These are phyloP conservation scores for Peterozyma toletana DNA, from an alignment of 805 yeast species.

Conservation along the genomic window DNA sequence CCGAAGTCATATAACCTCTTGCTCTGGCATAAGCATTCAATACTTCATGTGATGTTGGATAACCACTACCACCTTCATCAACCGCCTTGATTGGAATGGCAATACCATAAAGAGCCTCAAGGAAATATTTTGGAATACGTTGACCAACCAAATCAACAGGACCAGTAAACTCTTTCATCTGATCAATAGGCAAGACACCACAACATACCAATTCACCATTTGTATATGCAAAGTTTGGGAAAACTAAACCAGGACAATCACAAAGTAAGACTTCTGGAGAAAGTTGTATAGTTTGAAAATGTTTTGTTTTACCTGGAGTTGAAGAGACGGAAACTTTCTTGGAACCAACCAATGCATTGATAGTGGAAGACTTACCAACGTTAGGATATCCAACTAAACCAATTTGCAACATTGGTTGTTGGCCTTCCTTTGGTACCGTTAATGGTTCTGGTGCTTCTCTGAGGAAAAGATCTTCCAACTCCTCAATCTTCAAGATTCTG, in stretches of 20 bases:
- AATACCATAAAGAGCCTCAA: slow-evolving; percentile 93
- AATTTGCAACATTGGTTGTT: slow-evolving; percentile 65
- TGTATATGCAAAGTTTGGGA: slow-evolving; percentile 95
- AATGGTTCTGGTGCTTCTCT: slow-evolving; percentile 69
- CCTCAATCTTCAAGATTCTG: slow-evolving; percentile 71
- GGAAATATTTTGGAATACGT: slow-evolving; percentile 78
- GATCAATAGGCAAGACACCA: slow-evolving; percentile 98
- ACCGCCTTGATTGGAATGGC: slow-evolving; percentile 67
- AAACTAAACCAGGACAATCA: slow-evolving; percentile 98
- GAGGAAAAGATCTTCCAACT: slow-evolving; percentile 75
- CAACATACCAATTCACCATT: slow-evolving; percentile 95
- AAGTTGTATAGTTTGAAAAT: slow-evolving; percentile 90
- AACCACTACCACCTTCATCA: slow-evolving; percentile 86
- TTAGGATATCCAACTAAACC: slow-evolving; percentile 98
- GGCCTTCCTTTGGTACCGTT: slow-evolving; percentile 43
- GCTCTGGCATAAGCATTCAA: slow-evolving; percentile 92
- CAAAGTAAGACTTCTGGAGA: slow-evolving; percentile 80
- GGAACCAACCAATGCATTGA: slow-evolving; percentile 92
- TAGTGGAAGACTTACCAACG: slow-evolving; percentile 92
- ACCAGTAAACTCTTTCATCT: slow-evolving; percentile 84
- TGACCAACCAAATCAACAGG: slow-evolving; percentile 82
- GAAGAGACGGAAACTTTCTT: slow-evolving; percentile 97
- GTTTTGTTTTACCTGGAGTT: slow-evolving; percentile 98
- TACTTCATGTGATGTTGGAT: slow-evolving; percentile 84
- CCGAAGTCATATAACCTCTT: slow-evolving; percentile 96